Evolutionary conservation across 2,329 filamentous ascomycete species (phyloP).

Genomic region (Chalara sp.): DNA sequence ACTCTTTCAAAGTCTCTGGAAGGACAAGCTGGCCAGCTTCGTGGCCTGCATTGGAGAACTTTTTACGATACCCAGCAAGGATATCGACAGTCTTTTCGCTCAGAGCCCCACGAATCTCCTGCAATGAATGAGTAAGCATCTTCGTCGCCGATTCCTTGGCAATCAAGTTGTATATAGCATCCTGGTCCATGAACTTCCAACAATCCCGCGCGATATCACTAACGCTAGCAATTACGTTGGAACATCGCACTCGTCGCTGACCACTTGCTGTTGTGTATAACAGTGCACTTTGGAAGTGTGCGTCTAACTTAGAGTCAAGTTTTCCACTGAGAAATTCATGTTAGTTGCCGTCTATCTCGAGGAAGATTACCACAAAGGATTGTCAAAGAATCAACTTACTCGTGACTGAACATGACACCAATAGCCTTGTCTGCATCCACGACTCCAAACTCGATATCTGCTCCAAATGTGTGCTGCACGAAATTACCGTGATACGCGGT

Average conservation of each 20-base stretch:
- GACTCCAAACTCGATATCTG: constrained; percentile 87
- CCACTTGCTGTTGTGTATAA: constrained; percentile 90
- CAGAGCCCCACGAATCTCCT: constrained; percentile 76
- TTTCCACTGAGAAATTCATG: constrained; percentile 50
- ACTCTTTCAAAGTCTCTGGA: constrained; percentile 92
- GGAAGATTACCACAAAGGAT: neutral
- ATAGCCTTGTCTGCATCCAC: constrained; percentile 93
- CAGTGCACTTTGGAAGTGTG: constrained; percentile 92
- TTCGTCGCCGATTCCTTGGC: constrained; percentile 93
- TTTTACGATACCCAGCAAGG: constrained; percentile 84
- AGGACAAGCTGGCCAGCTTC: constrained; percentile 90
- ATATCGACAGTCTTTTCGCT: constrained; percentile 93
- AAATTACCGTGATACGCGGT: constrained; percentile 95
- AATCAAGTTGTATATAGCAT: constrained; percentile 80
- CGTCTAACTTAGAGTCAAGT: constrained; percentile 91
- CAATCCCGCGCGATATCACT: constrained; percentile 76
- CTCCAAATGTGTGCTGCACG: constrained; percentile 88
- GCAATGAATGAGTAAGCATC: constrained; percentile 66
- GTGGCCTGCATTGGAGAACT: constrained; percentile 69
- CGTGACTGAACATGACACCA: constrained; percentile 85
- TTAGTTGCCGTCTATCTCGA: neutral
- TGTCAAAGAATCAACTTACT: constrained; percentile 30
- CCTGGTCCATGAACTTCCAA: constrained; percentile 93
- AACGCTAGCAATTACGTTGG: constrained; percentile 88
- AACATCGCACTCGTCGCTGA: constrained; percentile 84